Evolutionary conservation across 2,329 filamentous ascomycete species (phyloP).

Genomic region (Coniosporium tulheliwenetii): DNA sequence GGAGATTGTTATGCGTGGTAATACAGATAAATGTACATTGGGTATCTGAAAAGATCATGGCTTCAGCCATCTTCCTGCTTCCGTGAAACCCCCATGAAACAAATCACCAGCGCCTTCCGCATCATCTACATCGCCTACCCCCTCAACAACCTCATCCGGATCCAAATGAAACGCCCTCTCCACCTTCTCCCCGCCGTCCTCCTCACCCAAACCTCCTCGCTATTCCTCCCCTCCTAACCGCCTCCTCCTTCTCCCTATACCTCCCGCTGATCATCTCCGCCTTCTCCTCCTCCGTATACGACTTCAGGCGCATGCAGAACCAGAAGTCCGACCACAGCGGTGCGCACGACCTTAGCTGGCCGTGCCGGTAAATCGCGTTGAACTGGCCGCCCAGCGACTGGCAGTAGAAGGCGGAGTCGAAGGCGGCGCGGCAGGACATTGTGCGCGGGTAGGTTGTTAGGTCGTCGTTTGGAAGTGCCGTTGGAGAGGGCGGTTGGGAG

Average conservation of each 20-base stretch:
- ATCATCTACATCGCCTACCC: neutral
- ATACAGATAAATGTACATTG: no score
- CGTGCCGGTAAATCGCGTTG: constrained; percentile 80
- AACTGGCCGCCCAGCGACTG: constrained; percentile 83
- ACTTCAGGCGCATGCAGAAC: constrained; percentile 85
- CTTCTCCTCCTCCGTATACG: constrained; percentile 42
- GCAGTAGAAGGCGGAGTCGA: constrained; percentile 91
- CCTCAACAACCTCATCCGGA: constrained; percentile 12
- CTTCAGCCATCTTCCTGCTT: no score
- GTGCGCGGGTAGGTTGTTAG: constrained; percentile 46
- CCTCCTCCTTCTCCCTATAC: constrained; percentile 50
- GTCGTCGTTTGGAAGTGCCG: constrained; percentile 9
- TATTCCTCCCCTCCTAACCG: constrained; percentile 49
- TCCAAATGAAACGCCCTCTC: constrained; percentile 27
- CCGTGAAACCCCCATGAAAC: no score
- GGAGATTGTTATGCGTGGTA: no score
- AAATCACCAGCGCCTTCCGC: no score
- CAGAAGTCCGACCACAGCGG: constrained; percentile 90
- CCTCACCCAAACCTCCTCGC: constrained; percentile 80
- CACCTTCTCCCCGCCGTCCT: constrained; percentile 42
- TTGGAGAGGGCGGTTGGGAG: constrained; percentile 3
- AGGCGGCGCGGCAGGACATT: constrained; percentile 81
- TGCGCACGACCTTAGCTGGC: constrained; percentile 57
- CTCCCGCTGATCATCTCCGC: constrained; percentile 46
- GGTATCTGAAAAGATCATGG: no score